Evolutionary conservation across 345 rosid genomes (phyloP), one percentile per base, ranked within the genome.

Genomic region (Adansonia digitata): DNA sequence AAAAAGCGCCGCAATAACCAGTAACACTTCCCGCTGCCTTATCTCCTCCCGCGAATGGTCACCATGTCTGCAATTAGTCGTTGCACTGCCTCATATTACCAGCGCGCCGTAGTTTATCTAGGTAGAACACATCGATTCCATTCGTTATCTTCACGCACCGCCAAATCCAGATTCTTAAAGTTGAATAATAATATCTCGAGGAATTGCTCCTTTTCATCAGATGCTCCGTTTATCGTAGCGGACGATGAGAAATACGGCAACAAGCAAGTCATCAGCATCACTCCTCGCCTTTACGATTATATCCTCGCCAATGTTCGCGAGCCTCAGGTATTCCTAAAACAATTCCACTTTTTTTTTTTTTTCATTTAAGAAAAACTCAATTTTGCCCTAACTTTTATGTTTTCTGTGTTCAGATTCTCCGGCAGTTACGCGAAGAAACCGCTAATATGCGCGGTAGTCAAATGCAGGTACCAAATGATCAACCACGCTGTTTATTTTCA

Each of bases 381-480:
- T 48, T 69, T 67, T 18, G 59, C 42, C 18, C 11, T 18, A 69
- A 31, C 31, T 48, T 57, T 69, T 0, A 11, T 0, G 37, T 29
- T 8, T 27, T 8, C 72, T 63, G 22, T 39, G 43, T 72, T 73
- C 84, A 94, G 98, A 86, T 94, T 85, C 77, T 94, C 69, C 83
- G 71, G 82, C 83, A 87, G 78, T 91, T 94, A 73, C 90, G 98
- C 0, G 92, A 94, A 87, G 98, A 94, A 85, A 91, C 97, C 60
- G 85, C 98, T 31, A 67, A 77, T 4, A 77, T 91, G 89, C 84
- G 83, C 15, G 98, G 97, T 10, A 88, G 98, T 79, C 92, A 90
- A 79, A 94, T 94, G 98, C 98, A 90, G 95, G 97, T 91, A 56
- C 26, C 60, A 2, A 5, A 14, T 39, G 27, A 20, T 31, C 37